Percentiles rank a stretch among this genome's conserved stretches.
These are phyloP conservation scores for Urostyla sp. DNA, from an alignment of 73 alveolate species.

Conservation along the genomic window DNA sequence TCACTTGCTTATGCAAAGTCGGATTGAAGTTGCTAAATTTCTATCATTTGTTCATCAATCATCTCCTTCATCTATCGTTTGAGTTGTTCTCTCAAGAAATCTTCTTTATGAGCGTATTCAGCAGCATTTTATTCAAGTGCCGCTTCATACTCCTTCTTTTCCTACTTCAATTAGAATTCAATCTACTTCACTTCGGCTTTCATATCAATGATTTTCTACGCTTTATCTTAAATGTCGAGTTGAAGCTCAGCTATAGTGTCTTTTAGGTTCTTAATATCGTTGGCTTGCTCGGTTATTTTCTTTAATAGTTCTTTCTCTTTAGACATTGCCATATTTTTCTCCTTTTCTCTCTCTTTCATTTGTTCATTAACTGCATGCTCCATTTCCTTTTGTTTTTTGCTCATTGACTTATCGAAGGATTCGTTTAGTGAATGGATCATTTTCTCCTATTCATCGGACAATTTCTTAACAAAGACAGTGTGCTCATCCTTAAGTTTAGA, in stretches of 20 bases:
- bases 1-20: slow-evolving; percentile 68
- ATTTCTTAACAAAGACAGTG: background rate
- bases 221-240: background rate
- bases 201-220: slow-evolving; percentile 8
- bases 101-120: slow-evolving; percentile 60
- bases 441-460: slow-evolving; percentile 18
- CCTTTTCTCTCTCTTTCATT: slow-evolving; percentile 20
- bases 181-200: slow-evolving; percentile 51
- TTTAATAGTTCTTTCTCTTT: slow-evolving; percentile 40
- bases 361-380: slow-evolving; percentile 9
- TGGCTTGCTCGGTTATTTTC: background rate
- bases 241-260: slow-evolving; percentile 47
- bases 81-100: slow-evolving; percentile 39
- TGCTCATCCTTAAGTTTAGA: slow-evolving; percentile 4
- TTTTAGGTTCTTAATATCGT: slow-evolving; percentile 32
- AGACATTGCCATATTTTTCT: slow-evolving; percentile 27
- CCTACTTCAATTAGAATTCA: slow-evolving; percentile 44
- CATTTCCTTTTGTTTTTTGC: slow-evolving; percentile 25
- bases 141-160: slow-evolving; percentile 14
- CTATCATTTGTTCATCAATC: slow-evolving; percentile 65
- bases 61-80: slow-evolving; percentile 63
- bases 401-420: slow-evolving; percentile 7
- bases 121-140: background rate
- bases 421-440: slow-evolving; percentile 38
- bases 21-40: slow-evolving; percentile 38